phyloP scores from a whole-genome alignment of 2,329 filamentous ascomycete genomes.

The Ascochyta rabiei region DNA sequence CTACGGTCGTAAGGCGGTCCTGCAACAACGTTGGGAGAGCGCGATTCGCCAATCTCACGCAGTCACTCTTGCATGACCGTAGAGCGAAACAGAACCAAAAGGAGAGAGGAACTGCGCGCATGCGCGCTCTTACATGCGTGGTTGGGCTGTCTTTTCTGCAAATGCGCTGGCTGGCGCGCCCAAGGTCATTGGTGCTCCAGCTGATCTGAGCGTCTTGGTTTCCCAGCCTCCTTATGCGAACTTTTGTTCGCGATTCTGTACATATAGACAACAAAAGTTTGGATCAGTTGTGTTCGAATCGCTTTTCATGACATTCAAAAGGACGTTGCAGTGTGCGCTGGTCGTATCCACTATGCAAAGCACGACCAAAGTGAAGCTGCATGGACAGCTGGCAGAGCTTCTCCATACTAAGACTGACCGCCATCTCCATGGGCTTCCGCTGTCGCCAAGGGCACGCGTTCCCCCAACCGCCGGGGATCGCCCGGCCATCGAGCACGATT shows the following conservation, averaged over 20 bases:
- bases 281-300: background rate
- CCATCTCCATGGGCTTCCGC: conserved; percentile 14
- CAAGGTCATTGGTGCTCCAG: conserved; percentile 26
- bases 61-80: conserved; percentile 13
- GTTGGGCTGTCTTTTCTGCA: conserved; percentile 32
- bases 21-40: conserved; percentile 10
- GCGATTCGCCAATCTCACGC: conserved; percentile 13
- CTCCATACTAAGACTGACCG: conserved; percentile 17
- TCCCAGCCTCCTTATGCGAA: conserved; percentile 19
- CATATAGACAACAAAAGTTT: conserved; percentile 10
- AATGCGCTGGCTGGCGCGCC: conserved; percentile 32
- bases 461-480: conserved; percentile 21
- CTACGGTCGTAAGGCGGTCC: conserved; percentile 1
- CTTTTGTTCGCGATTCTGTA: conserved; percentile 9
- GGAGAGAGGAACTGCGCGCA: conserved; percentile 18
- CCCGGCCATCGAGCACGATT: conserved; percentile 17
- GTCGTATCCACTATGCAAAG: conserved; percentile 13
- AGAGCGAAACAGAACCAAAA: conserved; percentile 18
- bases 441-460: conserved; percentile 14
- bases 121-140: conserved; percentile 31
- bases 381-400: conserved; percentile 17
- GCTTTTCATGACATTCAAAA: background rate
- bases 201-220: conserved; percentile 17
- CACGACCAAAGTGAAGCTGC: conserved; percentile 14
- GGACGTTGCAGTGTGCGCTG: conserved; percentile 11